A percentile compares a stretch with the other conserved stretches of the same genome.
Evolutionary conservation across 805 yeast genomes (phyloP).

Genomic region (Sugiyamaella qingdaonensis): DNA sequence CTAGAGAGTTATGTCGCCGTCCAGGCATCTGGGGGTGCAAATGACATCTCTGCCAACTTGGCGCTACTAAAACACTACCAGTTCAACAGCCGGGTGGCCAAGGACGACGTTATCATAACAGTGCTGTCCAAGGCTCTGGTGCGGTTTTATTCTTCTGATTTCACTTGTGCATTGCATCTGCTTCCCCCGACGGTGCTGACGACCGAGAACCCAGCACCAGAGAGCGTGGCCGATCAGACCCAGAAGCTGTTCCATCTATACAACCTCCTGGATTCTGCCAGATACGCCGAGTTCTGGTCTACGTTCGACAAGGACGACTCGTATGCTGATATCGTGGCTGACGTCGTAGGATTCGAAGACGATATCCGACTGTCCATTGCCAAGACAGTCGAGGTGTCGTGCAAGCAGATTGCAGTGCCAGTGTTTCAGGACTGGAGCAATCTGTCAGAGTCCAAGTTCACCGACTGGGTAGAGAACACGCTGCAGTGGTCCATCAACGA

Average conservation of each 20-base stretch:
- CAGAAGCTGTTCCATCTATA: slow-evolving; percentile 30
- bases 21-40: slow-evolving; percentile 35
- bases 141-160: slow-evolving; percentile 41
- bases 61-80: slow-evolving; percentile 45
- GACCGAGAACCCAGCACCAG: slow-evolving; percentile 22
- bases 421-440: slow-evolving; percentile 31
- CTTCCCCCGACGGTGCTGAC: slow-evolving; percentile 39
- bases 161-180: slow-evolving; percentile 42
- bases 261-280: slow-evolving; percentile 28
- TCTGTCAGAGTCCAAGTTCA: slow-evolving; percentile 25
- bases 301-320: slow-evolving; percentile 28
- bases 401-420: slow-evolving; percentile 25
- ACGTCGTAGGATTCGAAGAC: slow-evolving; percentile 32
- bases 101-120: slow-evolving; percentile 38
- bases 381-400: slow-evolving; percentile 28
- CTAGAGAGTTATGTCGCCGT: slow-evolving; percentile 42
- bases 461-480: slow-evolving; percentile 25
- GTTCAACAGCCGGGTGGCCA: slow-evolving; percentile 34
- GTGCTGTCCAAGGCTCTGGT: slow-evolving; percentile 40
- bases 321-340: slow-evolving; percentile 34
- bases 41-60: slow-evolving; percentile 42
- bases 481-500: slow-evolving; percentile 30
- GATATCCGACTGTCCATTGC: slow-evolving; percentile 31
- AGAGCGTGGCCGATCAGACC: slow-evolving; percentile 25
- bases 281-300: slow-evolving; percentile 34